Base-by-base conservation (phyloP, 1,284 basidiomycete species). In the Fomitopsis schrenkii region DNA sequence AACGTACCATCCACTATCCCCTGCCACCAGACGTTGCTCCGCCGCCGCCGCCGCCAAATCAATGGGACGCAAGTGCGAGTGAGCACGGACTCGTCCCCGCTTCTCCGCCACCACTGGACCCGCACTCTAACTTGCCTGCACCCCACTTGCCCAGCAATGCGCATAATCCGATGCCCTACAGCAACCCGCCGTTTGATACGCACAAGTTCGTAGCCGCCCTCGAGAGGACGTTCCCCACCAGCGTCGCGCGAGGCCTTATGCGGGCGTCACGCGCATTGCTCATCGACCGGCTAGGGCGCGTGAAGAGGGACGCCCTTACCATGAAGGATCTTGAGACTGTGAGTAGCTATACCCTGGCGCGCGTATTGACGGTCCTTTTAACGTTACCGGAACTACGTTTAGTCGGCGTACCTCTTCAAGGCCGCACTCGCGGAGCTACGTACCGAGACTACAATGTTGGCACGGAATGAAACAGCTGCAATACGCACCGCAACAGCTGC, bases 381-480 rank as follows among this genome's bases (percentile, higher is more conserved):
- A 50, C 36, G 28, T 46, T 10, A 6, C 38, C n/a, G 22, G 40
- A 38, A 30, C 26, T 28, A 35, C n/a, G 14, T 57, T 3, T 55
- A 97, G 94, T 91, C 97, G 86, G 94, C 95, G 12, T 99, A 99
- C 74, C 81, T 98, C 30, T 98, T 98, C 76, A 87, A 90, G 58
- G 97, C 97, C 10, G 97, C 97, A 0, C 75, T 99, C 30, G 92
- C 93, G 0, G 95, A 99, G 74, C 80, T 98, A 46, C 85, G 95
- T 17, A 91, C 94, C 5, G 97, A 98, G 70, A 84, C 94, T 45
- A 88, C 90, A 9, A 86, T 95, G 65, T 86, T 87, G 60, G 90
- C 92, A 2, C 85, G 93, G 60, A 97, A 94, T 69, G 96, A 97
- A 70, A 90, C 87, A 17, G 86, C 94, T 17, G 82, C 91, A 5